phyloP scores from a whole-genome alignment of 73 alveolate genomes.

The Stentor coeruleus region DNA sequence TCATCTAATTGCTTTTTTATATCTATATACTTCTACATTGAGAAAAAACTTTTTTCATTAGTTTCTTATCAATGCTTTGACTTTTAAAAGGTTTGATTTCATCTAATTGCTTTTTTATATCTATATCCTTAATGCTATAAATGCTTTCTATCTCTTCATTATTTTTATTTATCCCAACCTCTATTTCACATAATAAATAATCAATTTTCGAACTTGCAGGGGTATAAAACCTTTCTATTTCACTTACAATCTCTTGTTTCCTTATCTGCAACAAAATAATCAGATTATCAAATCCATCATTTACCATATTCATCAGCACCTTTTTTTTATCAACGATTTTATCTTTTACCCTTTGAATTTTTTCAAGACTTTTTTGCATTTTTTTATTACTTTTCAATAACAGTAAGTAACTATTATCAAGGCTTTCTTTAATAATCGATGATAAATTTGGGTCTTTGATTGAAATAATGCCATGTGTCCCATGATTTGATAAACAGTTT shows the following conservation, averaged over 20 bases:
- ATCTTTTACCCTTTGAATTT: not conserved
- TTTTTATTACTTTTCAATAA: not conserved
- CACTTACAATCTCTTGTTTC: not conserved
- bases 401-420: not conserved
- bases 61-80: no score
- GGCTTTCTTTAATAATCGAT: not conserved
- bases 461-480: not conserved
- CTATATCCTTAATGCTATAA: not conserved
- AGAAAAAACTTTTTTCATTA: no score
- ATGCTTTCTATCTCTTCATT: not conserved
- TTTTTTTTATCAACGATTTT: not conserved
- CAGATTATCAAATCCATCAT: not conserved
- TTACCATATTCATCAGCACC: not conserved
- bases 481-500: not conserved
- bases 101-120: no score
- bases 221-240: not conserved
- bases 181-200: not conserved
- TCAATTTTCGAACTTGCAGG: conserved; percentile 4
- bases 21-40: no score
- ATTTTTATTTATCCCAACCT: not conserved
- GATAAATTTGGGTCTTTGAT: not conserved
- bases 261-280: not conserved
- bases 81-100: no score
- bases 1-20: no score
- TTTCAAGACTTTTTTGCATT: not conserved